phyloP scores from a whole-genome alignment of 768 basidiomycete genomes.

The Phlebiopsis gigantea region DNA sequence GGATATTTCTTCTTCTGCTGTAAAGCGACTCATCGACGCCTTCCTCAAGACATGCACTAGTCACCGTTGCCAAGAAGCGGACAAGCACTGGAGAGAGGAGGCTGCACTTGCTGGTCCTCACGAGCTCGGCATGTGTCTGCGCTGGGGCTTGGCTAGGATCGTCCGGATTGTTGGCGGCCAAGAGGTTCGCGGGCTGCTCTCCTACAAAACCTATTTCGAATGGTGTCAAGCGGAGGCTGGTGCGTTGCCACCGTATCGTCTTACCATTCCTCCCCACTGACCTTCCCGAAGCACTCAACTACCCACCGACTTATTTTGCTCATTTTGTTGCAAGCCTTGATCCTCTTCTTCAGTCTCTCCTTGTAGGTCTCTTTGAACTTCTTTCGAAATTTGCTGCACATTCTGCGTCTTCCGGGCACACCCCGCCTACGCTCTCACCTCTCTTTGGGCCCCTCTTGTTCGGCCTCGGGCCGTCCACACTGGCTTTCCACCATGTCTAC shows the following conservation, averaged over 20 bases:
- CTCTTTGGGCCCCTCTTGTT: slow-evolving; percentile 89
- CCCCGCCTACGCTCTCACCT: slow-evolving; percentile 83
- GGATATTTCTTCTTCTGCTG: slow-evolving; percentile 70
- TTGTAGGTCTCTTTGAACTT: slow-evolving; percentile 73
- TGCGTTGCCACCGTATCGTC: slow-evolving; percentile 33
- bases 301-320: slow-evolving; percentile 68
- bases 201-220: slow-evolving; percentile 78
- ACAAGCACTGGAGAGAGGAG: slow-evolving; percentile 69
- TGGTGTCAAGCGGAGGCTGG: slow-evolving; percentile 84
- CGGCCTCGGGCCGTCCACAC: slow-evolving; percentile 56
- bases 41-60: slow-evolving; percentile 64
- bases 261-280: slow-evolving; percentile 11
- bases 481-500: slow-evolving; percentile 55
- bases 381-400: slow-evolving; percentile 80
- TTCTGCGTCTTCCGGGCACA: slow-evolving; percentile 81
- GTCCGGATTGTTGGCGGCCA: slow-evolving; percentile 63
- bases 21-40: slow-evolving; percentile 71
- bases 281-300: slow-evolving; percentile 45
- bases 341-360: slow-evolving; percentile 50
- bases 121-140: slow-evolving; percentile 85
- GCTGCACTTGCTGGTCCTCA: slow-evolving; percentile 80
- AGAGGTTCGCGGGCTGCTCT: slow-evolving; percentile 77
- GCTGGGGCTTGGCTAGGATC: slow-evolving; percentile 87
- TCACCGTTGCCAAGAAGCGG: slow-evolving; percentile 31
- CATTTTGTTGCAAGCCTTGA: slow-evolving; percentile 55